Evolutionary conservation across 495 filamentous ascomycete species (phyloP).

Genomic region (Hyphodiscus hymeniophilus): DNA sequence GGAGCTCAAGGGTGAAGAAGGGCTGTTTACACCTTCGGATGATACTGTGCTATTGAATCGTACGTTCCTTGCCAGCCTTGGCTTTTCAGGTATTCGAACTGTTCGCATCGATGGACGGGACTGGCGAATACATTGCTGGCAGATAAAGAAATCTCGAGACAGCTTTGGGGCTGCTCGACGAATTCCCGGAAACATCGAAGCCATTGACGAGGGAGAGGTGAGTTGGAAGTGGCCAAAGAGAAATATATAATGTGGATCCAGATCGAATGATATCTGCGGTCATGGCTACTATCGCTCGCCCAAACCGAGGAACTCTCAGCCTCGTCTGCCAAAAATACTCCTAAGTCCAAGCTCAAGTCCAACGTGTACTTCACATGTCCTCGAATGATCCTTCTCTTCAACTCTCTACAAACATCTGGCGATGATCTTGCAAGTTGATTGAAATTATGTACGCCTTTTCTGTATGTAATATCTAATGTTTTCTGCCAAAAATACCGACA

Average conservation of each 20-base stretch:
- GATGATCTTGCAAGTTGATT: neutral
- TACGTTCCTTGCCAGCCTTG: conserved; percentile 12
- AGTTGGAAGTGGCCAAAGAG: neutral
- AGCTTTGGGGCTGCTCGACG: conserved; percentile 45
- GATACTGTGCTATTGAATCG: conserved; percentile 19
- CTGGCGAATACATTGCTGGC: conserved; percentile 51
- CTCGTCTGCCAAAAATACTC: neutral
- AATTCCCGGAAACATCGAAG: conserved; percentile 39
- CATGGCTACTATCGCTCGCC: too few species aligned
- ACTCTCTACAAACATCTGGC: too few species aligned
- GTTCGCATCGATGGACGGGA: conserved; percentile 25
- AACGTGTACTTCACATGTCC: neutral
- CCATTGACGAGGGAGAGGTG: conserved; percentile 28
- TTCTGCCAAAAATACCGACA: conserved; percentile 16
- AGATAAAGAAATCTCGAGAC: conserved; percentile 48
- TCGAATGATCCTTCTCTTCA: too few species aligned
- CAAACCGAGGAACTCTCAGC: too few species aligned
- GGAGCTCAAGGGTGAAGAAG: conserved; percentile 16
- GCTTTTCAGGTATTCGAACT: conserved; percentile 22
- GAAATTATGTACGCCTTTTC: neutral
- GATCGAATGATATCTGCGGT: too few species aligned
- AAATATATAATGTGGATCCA: too few species aligned
- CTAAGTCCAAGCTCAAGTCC: neutral
- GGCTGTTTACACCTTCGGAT: conserved; percentile 3
- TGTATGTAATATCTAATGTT: conserved; percentile 11